Evolutionary conservation across 2,329 filamentous ascomycete species (phyloP), one percentile per base, ranked within the genome.

Genomic region (Ophiocordyceps sinensis): DNA sequence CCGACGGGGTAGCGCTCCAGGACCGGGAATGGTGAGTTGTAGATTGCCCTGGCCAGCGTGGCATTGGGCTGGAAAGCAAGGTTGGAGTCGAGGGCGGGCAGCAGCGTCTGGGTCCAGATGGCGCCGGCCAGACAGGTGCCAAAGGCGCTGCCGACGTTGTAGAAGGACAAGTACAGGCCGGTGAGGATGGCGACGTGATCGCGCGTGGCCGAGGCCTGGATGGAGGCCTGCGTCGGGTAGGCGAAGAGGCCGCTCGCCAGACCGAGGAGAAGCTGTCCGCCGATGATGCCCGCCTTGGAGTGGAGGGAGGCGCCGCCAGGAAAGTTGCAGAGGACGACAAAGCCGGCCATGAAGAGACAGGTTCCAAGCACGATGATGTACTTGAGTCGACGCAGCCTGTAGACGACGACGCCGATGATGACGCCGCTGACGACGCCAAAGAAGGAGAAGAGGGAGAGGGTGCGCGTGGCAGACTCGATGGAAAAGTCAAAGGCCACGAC

Each of bases 281-380:
- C 66, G 38, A 79, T 67, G 15, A 79, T 62, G 2, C 75, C 75
- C 0, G 64, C 60, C 35, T 70, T 60, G 3, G 60, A 63, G 0
- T 58, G 53, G 0, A 49, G 30, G 2, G 55, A 59, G 0, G 61
- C 55, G 1, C 70, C 71, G 12, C 74, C 73, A 2, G 72, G 68
- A 49, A 65, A 75, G 30, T 64, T 53, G 42, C 77, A 75, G 5
- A 79, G 59, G 5, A 78, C 56, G 2, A 67, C 70, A 47, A 75
- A 75, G 0, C 73, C 72, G 5, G 68, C 62, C 51, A 72, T 66
- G 52, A 75, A 78, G 0, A 77, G 55, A 5, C 64, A 53, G 0
- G 73, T 76, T 11, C 75, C 75, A 2, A 61, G 59, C 7, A 79
- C 60, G 39, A 79, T 77, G 51, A 79, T 74, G 17, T 60, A 62